phyloP scores from a whole-genome alignment of 2,329 filamentous ascomycete genomes.

The Diatrype stigma region DNA sequence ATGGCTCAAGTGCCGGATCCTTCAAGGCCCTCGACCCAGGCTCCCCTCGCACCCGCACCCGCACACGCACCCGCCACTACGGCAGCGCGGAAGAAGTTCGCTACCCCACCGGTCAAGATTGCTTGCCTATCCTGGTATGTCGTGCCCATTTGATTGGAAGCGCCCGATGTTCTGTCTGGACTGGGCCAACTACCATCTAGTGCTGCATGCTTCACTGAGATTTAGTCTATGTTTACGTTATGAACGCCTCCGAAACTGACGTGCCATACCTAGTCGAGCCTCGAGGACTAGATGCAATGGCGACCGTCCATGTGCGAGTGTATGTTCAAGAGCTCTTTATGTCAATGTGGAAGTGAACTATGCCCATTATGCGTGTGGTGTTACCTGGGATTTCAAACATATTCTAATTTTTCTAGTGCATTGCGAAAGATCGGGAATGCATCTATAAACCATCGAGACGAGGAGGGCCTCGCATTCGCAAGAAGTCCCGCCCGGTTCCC shows the following conservation, averaged over 20 bases:
- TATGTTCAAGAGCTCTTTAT: constrained; percentile 21
- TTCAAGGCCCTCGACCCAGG: neutral
- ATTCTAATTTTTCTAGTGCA: constrained; percentile 29
- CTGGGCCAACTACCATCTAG: too few relatives aligned
- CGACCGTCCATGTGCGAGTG: constrained; percentile 38
- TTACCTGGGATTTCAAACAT: neutral
- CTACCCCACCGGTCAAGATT: constrained; percentile 45
- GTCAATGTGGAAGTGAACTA: neutral
- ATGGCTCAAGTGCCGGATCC: neutral
- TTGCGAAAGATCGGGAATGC: constrained; percentile 36
- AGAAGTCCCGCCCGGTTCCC: constrained; percentile 29
- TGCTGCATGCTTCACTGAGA: too few relatives aligned
- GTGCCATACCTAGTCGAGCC: constrained; percentile 31
- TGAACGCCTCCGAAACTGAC: neutral
- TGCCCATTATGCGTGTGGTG: neutral
- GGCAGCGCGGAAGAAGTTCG: constrained; percentile 35
- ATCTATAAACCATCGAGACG: constrained; percentile 40
- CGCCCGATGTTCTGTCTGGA: neutral
- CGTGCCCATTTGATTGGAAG: constrained; percentile 6
- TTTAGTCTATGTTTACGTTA: too few relatives aligned
- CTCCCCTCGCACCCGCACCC: neutral
- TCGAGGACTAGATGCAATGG: constrained; percentile 45
- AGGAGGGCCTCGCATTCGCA: constrained; percentile 39
- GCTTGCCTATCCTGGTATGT: constrained; percentile 48
- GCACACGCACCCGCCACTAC: neutral